A percentile compares a stretch with the other conserved stretches of the same genome.
Conservation (phyloP, 768 basidiomycete genomes). For the Agrocybe pediades region DNA sequence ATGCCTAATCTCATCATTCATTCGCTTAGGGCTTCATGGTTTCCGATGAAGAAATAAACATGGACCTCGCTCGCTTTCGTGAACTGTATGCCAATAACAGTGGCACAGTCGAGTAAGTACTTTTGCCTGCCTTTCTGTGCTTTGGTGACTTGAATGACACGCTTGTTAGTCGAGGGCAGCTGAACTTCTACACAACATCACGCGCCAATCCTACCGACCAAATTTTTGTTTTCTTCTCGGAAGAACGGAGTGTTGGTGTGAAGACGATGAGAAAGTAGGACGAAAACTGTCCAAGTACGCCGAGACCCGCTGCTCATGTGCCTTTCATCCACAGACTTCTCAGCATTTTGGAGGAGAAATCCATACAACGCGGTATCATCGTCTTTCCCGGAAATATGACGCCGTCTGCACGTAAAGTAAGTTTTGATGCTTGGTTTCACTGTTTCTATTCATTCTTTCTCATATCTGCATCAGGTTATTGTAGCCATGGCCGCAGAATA, state of each 20-base stretch:
- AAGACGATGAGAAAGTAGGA: constrained; percentile 96
- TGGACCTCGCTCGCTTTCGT: constrained; percentile 83
- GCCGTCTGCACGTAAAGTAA: constrained; percentile 91
- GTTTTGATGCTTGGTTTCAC: constrained; percentile 6
- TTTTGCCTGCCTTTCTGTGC: not conserved
- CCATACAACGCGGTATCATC: constrained; percentile 88
- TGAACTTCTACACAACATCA: constrained; percentile 90
- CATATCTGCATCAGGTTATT: constrained; percentile 58
- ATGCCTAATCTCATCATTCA: constrained; percentile 24
- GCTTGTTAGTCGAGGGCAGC: constrained; percentile 70
- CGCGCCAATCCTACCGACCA: constrained; percentile 67
- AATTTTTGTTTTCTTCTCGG: constrained; percentile 95
- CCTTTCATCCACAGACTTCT: constrained; percentile 62
- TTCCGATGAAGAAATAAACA: constrained; percentile 90
- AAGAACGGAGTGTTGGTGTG: constrained; percentile 92
- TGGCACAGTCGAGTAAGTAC: constrained; percentile 83
- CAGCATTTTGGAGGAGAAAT: constrained; percentile 87
- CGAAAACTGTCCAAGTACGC: constrained; percentile 26
- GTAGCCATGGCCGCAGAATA: constrained; percentile 86
- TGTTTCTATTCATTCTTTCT: not conserved
- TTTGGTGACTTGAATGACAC: not conserved
- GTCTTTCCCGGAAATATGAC: constrained; percentile 98
- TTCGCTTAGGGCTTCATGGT: constrained; percentile 83
- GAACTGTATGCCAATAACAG: constrained; percentile 67
- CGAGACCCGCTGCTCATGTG: constrained; percentile 5